phyloP scores from a whole-genome alignment of 768 basidiomycete genomes.

The Asterophora parasitica region DNA sequence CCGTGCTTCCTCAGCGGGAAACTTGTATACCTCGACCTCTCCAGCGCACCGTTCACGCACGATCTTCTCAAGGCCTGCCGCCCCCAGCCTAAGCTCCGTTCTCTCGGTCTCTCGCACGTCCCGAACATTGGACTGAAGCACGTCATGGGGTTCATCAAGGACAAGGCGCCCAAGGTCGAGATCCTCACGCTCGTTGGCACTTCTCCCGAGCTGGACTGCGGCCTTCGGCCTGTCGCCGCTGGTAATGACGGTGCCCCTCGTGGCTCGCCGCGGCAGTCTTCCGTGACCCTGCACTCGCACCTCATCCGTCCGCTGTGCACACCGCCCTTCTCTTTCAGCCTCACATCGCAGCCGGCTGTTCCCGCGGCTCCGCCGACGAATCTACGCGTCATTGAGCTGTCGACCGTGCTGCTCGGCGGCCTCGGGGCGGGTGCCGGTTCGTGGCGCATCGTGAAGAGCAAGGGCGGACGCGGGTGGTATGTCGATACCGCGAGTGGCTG shows the following conservation, averaged over 20 bases:
- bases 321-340: conserved; percentile 68
- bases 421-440: conserved; percentile 76
- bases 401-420: conserved; percentile 60
- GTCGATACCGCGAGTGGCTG: conserved; percentile 86
- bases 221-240: conserved; percentile 33
- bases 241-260: conserved; percentile 22
- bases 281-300: conserved; percentile 70
- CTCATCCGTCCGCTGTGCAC: conserved; percentile 78
- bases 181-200: conserved; percentile 78
- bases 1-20: conserved; percentile 76
- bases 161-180: conserved; percentile 74
- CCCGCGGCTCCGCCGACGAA: conserved; percentile 52
- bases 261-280: conserved; percentile 58
- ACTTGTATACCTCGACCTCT: conserved; percentile 86
- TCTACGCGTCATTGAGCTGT: conserved; percentile 84
- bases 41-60: conserved; percentile 69
- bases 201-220: conserved; percentile 68
- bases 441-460: conserved; percentile 89
- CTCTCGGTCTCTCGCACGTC: conserved; percentile 87
- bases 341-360: conserved; percentile 26
- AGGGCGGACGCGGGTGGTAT: conserved; percentile 94
- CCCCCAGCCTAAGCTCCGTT: conserved; percentile 71
- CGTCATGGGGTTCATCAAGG: conserved; percentile 63
- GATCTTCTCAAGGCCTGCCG: conserved; percentile 48
- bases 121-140: conserved; percentile 59